phyloP scores from a whole-genome alignment of 2,329 filamentous ascomycete species.

The Botrytis pseudocinerea region DNA sequence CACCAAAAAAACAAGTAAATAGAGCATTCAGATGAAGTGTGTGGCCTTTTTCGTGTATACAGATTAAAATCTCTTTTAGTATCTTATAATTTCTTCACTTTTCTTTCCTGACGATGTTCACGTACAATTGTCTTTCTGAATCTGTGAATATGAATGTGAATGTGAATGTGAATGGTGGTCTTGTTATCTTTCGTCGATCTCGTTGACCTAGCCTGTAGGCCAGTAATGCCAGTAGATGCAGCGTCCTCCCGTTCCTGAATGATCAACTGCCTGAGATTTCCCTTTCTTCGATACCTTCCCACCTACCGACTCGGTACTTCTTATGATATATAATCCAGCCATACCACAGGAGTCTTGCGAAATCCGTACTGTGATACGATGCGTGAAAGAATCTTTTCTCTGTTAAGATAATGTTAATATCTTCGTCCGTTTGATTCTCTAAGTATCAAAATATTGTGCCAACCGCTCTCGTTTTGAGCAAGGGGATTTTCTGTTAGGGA shows the following conservation, averaged over 20 bases:
- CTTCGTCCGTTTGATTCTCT: background rate
- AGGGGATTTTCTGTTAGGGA: background rate
- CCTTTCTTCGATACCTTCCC: background rate
- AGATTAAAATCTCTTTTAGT: background rate
- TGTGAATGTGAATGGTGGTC: background rate
- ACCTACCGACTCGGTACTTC: no score
- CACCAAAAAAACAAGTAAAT: background rate
- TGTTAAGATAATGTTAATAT: background rate
- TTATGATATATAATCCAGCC: background rate
- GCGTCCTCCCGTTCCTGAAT: background rate
- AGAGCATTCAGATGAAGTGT: constrained; percentile 12
- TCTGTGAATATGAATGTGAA: background rate
- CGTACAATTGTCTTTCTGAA: background rate
- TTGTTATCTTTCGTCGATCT: background rate
- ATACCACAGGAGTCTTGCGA: background rate
- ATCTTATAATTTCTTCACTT: background rate
- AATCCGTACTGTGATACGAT: background rate
- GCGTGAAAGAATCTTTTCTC: background rate
- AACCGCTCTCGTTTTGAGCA: background rate
- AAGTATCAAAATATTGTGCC: background rate
- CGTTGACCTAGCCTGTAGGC: background rate
- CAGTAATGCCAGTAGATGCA: background rate
- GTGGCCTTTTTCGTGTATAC: constrained; percentile 11
- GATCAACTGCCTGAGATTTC: background rate
- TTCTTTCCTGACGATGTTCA: background rate